Base-by-base conservation (phyloP, 352 stramenopile species). In the Phytophthora litchii region DNA sequence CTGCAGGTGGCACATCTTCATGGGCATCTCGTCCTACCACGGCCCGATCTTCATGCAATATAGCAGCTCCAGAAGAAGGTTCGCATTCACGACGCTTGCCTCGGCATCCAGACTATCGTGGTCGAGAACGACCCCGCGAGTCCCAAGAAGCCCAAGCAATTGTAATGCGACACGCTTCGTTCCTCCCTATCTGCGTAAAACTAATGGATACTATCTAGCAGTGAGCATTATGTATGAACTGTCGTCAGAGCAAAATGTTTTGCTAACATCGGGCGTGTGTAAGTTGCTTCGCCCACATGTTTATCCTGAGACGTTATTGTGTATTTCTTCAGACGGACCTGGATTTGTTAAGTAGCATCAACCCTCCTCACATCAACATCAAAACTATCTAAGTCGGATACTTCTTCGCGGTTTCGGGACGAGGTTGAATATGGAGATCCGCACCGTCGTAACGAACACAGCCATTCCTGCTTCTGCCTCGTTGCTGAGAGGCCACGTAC, bases 31-130 rank as follows among this genome's bases (percentile, higher is more conserved):
- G 20, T 80, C 61, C 3, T 93, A 93, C 66, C 75, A 90, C 55
- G 83, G 83, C 10, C 80, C 81, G 0, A 76, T 93, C 23, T 93
- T 91, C 50, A 91, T 91, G 83, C 83, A 93, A 65, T 93, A 88
- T 60, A 91, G 64, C 72, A 91, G 67, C 81, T 86, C 19, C 53
- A 91, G 58, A 69, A 76, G 38, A 87, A 88, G 40, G 70, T 70
- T 38, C 66, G 75, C 41, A 83, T 91, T 49, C 53, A 69, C 23
- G 50, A 77, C 47, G 71, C 67, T 16, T 59, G 58, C 37, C 64
- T 88, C 23, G 79, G 79, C 34, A 86, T 91, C 36, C 61, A 86
- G 46, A 88, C 79, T 12, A 85, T 91, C 35, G 60, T 86, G 19
- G 64, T 90, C 34, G 74, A 85, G 34, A 29, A 71, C 14, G 45